These are phyloP conservation scores for Dimocarpus longan DNA, from an alignment of 345 rosid genomes.

Conservation along the genomic window DNA sequence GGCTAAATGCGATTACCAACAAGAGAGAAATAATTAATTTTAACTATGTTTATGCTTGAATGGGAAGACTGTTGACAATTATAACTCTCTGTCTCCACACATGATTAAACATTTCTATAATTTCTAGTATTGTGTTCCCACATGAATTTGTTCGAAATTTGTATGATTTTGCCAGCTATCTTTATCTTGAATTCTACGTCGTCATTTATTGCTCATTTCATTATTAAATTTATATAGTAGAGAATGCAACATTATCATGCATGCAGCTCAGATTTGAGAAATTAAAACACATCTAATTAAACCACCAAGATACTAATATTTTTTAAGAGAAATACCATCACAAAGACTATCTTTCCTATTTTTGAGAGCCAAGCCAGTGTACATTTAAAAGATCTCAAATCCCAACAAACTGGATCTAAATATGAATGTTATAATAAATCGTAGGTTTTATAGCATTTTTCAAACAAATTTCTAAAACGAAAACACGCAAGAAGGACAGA, in stretches of 20 bases:
- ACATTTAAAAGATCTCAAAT: too few species aligned
- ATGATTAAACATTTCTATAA: conserved; percentile 16
- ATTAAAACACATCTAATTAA: not conserved
- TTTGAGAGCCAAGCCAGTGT: too few species aligned
- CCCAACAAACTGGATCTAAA: not conserved
- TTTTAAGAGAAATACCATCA: too few species aligned
- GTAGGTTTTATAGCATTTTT: too few species aligned
- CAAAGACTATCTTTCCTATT: too few species aligned
- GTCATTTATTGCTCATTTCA: conserved; percentile 11
- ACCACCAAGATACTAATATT: not conserved
- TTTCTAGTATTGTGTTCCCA: conserved; percentile 19
- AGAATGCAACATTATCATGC: conserved; percentile 7
- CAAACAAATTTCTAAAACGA: too few species aligned
- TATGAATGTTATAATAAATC: too few species aligned
- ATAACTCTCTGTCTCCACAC: not conserved
- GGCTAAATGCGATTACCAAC: conserved; percentile 1
- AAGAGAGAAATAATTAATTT: not conserved
- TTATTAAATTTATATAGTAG: not conserved
- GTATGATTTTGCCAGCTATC: conserved; percentile 15
- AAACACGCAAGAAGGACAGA: not conserved
- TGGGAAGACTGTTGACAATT: conserved; percentile 2
- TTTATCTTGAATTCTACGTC: conserved; percentile 37
- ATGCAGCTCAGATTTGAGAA: not conserved
- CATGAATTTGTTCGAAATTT: conserved; percentile 1
- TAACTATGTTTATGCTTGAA: not conserved